phyloP scores from a whole-genome alignment of 2,329 filamentous ascomycete genomes.

The Dothidotthia symphoricarpi region DNA sequence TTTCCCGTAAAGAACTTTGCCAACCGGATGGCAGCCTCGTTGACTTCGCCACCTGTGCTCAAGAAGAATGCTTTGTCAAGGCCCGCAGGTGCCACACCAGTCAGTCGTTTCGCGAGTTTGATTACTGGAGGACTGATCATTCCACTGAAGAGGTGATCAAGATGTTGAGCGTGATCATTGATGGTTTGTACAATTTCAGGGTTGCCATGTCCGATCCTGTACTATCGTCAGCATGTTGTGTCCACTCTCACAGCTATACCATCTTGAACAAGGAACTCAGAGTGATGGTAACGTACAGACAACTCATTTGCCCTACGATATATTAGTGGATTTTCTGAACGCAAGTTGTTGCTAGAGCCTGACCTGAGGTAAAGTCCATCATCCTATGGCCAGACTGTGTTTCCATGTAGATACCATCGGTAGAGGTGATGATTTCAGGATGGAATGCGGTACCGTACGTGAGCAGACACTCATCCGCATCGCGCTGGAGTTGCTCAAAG shows the following conservation, averaged over 20 bases:
- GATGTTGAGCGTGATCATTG: slow-evolving; percentile 23
- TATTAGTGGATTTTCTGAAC: background rate
- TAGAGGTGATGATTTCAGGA: slow-evolving; percentile 31
- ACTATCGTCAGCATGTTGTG: background rate
- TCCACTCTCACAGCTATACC: no score
- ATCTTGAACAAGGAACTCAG: no score
- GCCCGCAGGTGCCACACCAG: slow-evolving; percentile 22
- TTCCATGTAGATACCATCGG: slow-evolving; percentile 30
- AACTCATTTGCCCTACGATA: no score
- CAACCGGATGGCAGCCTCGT: slow-evolving; percentile 63
- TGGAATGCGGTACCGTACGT: slow-evolving; percentile 27
- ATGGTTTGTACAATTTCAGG: slow-evolving; percentile 36
- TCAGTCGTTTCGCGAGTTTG: slow-evolving; percentile 30
- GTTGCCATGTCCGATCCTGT: slow-evolving; percentile 31
- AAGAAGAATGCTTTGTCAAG: slow-evolving; percentile 39
- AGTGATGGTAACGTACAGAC: slow-evolving; percentile 1
- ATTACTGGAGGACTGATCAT: slow-evolving; percentile 40
- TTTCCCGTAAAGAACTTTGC: slow-evolving; percentile 64
- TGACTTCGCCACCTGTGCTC: slow-evolving; percentile 38
- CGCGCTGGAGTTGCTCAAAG: slow-evolving; percentile 18
- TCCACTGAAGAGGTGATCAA: slow-evolving; percentile 39
- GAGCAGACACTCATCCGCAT: slow-evolving; percentile 23
- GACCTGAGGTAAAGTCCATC: slow-evolving; percentile 32
- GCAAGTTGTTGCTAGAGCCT: background rate
- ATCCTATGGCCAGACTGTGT: slow-evolving; percentile 32